phyloP scores from a whole-genome alignment of 495 filamentous ascomycete species.

The Lasiosphaeris hirsuta region DNA sequence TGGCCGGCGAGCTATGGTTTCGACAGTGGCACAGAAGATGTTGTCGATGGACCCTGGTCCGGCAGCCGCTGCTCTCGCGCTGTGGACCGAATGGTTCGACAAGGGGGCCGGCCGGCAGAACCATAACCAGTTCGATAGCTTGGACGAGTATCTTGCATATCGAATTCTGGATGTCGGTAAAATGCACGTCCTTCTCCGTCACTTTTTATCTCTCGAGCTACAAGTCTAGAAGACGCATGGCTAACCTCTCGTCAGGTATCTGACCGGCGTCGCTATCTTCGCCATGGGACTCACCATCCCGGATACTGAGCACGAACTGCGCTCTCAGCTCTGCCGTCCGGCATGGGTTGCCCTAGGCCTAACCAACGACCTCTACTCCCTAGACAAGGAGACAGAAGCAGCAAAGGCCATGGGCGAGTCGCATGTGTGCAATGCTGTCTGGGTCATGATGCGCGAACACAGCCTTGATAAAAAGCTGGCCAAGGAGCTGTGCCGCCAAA shows the following conservation, averaged over 20 bases:
- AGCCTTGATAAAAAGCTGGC: slow-evolving; percentile 24
- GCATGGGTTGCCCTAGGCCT: slow-evolving; percentile 26
- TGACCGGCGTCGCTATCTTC: background rate
- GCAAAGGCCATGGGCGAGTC: slow-evolving; percentile 17
- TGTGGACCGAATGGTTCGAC: slow-evolving; percentile 23
- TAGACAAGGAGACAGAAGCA: slow-evolving; percentile 28
- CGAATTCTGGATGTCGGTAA: slow-evolving; percentile 13
- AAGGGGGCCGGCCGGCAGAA: slow-evolving; percentile 9
- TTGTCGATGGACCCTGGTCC: slow-evolving; percentile 21
- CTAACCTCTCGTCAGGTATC: background rate
- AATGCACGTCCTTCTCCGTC: background rate
- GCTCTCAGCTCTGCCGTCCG: slow-evolving; percentile 22
- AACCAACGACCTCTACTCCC: slow-evolving; percentile 34
- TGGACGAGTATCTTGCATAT: slow-evolving; percentile 20
- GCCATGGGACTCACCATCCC: slow-evolving; percentile 16
- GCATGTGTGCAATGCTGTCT: slow-evolving; percentile 36
- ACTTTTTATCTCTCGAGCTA: background rate
- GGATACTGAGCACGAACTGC: background rate
- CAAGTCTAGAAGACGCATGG: background rate
- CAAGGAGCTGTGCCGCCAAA: slow-evolving; percentile 18
- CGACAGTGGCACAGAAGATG: slow-evolving; percentile 18
- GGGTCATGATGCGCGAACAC: slow-evolving; percentile 34
- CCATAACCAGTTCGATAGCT: slow-evolving; percentile 7
- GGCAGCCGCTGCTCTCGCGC: slow-evolving; percentile 17
- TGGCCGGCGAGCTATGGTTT: slow-evolving; percentile 1